These are phyloP conservation scores for Thalassiosira allenii DNA, from an alignment of 352 stramenopile species.

Conservation along the genomic window DNA sequence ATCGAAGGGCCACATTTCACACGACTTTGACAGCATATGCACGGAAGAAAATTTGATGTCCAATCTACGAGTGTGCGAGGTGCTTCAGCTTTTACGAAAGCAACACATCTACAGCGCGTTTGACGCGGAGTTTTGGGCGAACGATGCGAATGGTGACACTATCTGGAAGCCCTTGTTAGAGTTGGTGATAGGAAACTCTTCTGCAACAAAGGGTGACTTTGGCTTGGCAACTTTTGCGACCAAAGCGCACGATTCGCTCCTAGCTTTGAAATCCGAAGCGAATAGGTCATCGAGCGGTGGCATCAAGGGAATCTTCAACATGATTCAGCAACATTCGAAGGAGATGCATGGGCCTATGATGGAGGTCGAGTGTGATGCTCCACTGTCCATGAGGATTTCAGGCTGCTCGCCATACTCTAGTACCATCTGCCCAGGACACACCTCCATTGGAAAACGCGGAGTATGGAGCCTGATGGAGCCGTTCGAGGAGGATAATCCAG, in stretches of 20 bases:
- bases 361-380: slow-evolving; percentile 7
- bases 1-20: not conserved
- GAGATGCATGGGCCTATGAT: not conserved
- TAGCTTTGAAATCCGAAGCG: slow-evolving; percentile 26
- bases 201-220: not conserved
- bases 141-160: slow-evolving; percentile 13
- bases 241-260: slow-evolving; percentile 33
- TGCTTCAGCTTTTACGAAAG: slow-evolving; percentile 45
- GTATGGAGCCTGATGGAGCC: slow-evolving; percentile 54
- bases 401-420: slow-evolving; percentile 46
- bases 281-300: not conserved
- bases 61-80: slow-evolving; percentile 21
- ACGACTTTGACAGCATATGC: slow-evolving; percentile 10
- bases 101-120: slow-evolving; percentile 36
- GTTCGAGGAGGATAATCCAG: slow-evolving; percentile 21
- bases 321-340: slow-evolving; percentile 14
- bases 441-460: slow-evolving; percentile 40
- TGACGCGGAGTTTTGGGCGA: slow-evolving; percentile 45
- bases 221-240: slow-evolving; percentile 2
- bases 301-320: slow-evolving; percentile 12
- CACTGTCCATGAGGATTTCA: slow-evolving; percentile 57
- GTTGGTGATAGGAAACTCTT: not conserved
- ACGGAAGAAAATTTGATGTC: slow-evolving; percentile 29
- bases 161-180: slow-evolving; percentile 49
- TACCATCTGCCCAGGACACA: slow-evolving; percentile 52